phyloP scores from a whole-genome alignment of 2,329 filamentous ascomycete species.

The Bertia moriformis region DNA sequence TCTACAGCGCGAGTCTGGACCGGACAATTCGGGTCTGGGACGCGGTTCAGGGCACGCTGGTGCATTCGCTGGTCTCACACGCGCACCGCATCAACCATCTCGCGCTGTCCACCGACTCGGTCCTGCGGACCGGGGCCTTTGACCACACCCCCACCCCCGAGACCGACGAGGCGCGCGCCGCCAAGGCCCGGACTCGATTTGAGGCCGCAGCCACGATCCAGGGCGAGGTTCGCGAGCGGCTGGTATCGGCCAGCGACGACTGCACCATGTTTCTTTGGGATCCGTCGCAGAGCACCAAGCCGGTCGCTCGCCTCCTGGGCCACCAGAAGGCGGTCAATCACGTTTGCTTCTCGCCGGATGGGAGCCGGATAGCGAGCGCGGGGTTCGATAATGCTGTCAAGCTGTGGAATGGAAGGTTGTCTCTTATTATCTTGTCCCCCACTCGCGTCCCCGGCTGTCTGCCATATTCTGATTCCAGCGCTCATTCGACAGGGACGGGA shows the following conservation, averaged over 20 bases:
- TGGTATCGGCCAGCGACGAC: constrained; percentile 86
- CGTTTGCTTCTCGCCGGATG: constrained; percentile 85
- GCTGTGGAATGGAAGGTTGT: constrained; percentile 71
- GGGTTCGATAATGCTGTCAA: constrained; percentile 93
- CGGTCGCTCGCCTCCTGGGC: constrained; percentile 73
- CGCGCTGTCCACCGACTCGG: constrained; percentile 83
- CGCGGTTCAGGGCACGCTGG: constrained; percentile 59
- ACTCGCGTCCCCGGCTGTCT: not conserved
- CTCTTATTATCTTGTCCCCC: constrained; percentile 25
- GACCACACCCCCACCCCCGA: constrained; percentile 57
- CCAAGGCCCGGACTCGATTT: constrained; percentile 68
- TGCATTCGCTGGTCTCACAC: constrained; percentile 68
- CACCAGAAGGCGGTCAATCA: constrained; percentile 97
- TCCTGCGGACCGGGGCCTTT: constrained; percentile 69
- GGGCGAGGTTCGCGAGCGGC: constrained; percentile 63
- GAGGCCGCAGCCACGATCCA: constrained; percentile 68
- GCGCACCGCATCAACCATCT: constrained; percentile 94
- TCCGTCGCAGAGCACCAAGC: constrained; percentile 62
- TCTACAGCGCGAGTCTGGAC: constrained; percentile 79
- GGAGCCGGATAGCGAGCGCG: constrained; percentile 70
- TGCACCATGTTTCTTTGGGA: constrained; percentile 96
- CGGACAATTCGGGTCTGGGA: constrained; percentile 90
- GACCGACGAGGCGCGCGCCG: constrained; percentile 54
- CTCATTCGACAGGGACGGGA: constrained; percentile 35
- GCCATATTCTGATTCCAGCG: no score